These are phyloP conservation scores for Candida easanensis DNA, from an alignment of 805 yeast species.

Conservation along the genomic window DNA sequence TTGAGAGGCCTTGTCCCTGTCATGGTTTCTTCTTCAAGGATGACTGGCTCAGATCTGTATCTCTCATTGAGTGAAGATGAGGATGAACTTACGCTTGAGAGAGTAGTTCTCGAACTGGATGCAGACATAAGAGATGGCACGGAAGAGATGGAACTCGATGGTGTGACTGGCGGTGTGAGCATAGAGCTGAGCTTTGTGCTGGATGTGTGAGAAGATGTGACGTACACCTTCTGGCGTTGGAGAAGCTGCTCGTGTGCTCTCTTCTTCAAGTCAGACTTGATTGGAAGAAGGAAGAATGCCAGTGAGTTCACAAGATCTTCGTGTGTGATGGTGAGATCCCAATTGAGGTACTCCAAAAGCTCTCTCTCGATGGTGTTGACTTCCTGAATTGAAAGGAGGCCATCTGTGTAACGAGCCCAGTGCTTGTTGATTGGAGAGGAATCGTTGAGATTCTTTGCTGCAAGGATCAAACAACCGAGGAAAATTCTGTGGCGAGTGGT, in stretches of 20 bases:
- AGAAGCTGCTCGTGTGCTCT: constrained; percentile 26
- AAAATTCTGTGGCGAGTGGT: constrained; percentile 93
- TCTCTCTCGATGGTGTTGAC: constrained; percentile 92
- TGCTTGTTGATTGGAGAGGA: constrained; percentile 94
- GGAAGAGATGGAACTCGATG: constrained; percentile 24
- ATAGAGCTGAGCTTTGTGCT: constrained; percentile 14
- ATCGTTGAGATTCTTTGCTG: constrained; percentile 93
- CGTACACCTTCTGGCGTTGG: constrained; percentile 24
- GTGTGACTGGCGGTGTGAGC: constrained; percentile 20
- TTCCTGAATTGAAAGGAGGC: constrained; percentile 70
- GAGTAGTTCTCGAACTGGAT: constrained; percentile 38
- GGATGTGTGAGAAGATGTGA: constrained; percentile 18
- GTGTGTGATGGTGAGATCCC: constrained; percentile 75
- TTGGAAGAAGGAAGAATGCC: constrained; percentile 72
- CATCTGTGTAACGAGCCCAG: constrained; percentile 93
- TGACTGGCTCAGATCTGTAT: constrained; percentile 10
- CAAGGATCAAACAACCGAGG: constrained; percentile 79
- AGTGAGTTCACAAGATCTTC: constrained; percentile 68
- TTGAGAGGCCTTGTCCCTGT: constrained; percentile 21
- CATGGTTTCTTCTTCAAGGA: constrained; percentile 8
- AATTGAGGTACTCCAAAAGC: constrained; percentile 73
- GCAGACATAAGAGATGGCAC: constrained; percentile 42
- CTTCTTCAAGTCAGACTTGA: constrained; percentile 42
- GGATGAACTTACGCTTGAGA: constrained; percentile 25
- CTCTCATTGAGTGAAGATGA: constrained; percentile 18